phyloP scores from a whole-genome alignment of 768 basidiomycete genomes.

The Lyophyllum decastes region DNA sequence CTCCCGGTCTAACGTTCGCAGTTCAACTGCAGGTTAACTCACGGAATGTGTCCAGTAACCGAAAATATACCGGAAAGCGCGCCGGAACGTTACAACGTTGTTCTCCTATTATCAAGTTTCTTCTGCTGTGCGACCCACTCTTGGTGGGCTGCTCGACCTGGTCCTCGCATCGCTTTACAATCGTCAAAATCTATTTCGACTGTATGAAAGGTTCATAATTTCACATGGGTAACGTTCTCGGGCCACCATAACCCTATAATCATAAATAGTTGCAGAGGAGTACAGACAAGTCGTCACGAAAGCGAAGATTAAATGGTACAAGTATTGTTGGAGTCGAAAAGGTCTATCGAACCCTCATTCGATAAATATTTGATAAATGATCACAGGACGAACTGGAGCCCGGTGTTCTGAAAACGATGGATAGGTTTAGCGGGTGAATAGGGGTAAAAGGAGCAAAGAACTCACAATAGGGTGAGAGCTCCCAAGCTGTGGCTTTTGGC shows the following conservation, averaged over 20 bases:
- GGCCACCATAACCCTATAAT: background rate
- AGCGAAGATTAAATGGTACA: conserved; percentile 3
- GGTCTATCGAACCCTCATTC: background rate
- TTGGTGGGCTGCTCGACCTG: too few relatives aligned
- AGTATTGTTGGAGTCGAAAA: background rate
- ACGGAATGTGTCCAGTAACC: too few relatives aligned
- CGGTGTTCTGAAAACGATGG: conserved; percentile 31
- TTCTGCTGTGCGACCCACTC: too few relatives aligned
- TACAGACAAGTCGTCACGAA: background rate
- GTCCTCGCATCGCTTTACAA: background rate
- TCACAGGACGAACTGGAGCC: conserved; percentile 29
- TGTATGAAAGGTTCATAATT: background rate
- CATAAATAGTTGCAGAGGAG: background rate
- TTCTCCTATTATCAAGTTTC: too few relatives aligned
- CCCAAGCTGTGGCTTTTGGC: conserved; percentile 73
- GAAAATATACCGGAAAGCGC: too few relatives aligned
- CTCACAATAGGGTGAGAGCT: conserved; percentile 70
- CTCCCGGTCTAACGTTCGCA: too few relatives aligned
- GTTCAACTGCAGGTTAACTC: too few relatives aligned
- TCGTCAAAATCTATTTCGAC: background rate
- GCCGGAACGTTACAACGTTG: too few relatives aligned
- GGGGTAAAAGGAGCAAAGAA: background rate
- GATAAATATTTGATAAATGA: background rate
- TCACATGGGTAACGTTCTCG: background rate
- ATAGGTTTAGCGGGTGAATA: background rate